phyloP scores from a whole-genome alignment of 805 yeast genomes.

The Cyberlindnera saturnus region DNA sequence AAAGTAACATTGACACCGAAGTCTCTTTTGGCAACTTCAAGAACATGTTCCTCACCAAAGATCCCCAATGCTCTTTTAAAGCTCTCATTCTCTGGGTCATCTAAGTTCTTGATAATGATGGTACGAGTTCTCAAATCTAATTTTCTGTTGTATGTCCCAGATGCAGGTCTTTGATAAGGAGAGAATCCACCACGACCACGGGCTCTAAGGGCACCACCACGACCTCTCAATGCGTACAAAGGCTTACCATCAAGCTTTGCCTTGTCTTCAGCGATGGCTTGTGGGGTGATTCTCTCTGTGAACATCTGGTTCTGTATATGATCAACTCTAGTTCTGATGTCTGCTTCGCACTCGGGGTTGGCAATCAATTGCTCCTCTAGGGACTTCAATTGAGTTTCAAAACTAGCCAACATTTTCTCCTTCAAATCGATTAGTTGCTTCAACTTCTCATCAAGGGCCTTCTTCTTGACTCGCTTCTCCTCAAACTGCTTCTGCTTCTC shows the following conservation, averaged over 20 bases:
- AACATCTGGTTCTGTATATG: constrained; percentile 16
- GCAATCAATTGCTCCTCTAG: constrained; percentile 12
- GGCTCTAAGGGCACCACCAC: constrained; percentile 9
- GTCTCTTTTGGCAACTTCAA: constrained; percentile 2
- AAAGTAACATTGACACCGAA: constrained; percentile 15
- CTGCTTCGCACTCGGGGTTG: constrained; percentile 14
- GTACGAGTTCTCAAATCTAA: constrained; percentile 22
- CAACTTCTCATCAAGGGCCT: constrained; percentile 27
- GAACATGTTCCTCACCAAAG: constrained; percentile 12
- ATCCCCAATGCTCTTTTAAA: constrained; percentile 11
- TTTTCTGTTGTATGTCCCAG: constrained; percentile 3
- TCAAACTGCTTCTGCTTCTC: constrained; percentile 37
- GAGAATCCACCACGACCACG: constrained; percentile 4
- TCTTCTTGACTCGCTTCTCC: constrained; percentile 29
- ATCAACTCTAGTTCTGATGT: constrained; percentile 9
- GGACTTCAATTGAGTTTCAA: constrained; percentile 23
- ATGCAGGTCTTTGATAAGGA: constrained; percentile 16
- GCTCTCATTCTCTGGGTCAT: constrained; percentile 10
- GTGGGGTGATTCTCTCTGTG: constrained; percentile 16
- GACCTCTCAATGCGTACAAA: constrained; percentile 4
- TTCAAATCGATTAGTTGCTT: constrained; percentile 28
- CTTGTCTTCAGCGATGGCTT: constrained; percentile 16
- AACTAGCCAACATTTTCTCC: constrained; percentile 29
- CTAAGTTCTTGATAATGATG: constrained; percentile 13
- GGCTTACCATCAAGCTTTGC: constrained; percentile 13